Evolutionary conservation across 345 rosid genomes (phyloP).

Genomic region (Combretum micranthum): DNA sequence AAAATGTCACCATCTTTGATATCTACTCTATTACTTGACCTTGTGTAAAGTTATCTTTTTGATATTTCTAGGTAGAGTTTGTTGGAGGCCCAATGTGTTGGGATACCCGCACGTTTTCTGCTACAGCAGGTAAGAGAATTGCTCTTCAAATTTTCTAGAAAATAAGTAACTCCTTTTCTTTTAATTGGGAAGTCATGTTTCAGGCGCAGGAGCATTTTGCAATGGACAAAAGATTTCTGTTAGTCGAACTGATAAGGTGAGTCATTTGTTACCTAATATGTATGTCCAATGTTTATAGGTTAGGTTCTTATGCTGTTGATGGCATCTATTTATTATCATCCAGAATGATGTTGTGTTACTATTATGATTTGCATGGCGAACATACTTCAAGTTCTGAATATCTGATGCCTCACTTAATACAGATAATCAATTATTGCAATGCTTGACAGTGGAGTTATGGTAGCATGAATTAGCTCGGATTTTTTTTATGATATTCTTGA

Average conservation of each 20-base stretch:
- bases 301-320: not conserved
- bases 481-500: not conserved
- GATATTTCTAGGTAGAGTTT: slow-evolving; percentile 66
- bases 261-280: slow-evolving; percentile 2
- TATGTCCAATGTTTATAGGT: not conserved
- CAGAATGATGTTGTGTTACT: not conserved
- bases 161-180: too few species aligned
- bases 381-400: not conserved
- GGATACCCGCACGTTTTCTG: slow-evolving; percentile 81
- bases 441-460: too few species aligned
- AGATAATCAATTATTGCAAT: too few species aligned
- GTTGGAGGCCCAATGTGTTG: slow-evolving; percentile 97
- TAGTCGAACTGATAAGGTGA: slow-evolving; percentile 70
- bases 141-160: too few species aligned
- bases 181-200: not conserved
- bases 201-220: slow-evolving; percentile 96
- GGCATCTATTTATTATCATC: not conserved
- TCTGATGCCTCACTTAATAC: not conserved
- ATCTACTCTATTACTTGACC: too few species aligned
- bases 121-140: slow-evolving; percentile 59
- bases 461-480: not conserved
- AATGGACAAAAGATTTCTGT: slow-evolving; percentile 72
- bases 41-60: not conserved
- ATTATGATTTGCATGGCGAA: not conserved
- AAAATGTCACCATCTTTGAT: not conserved